Evolutionary conservation across 1,284 basidiomycete species (phyloP).

Genomic region (Tetrapyrgos nigripes): DNA sequence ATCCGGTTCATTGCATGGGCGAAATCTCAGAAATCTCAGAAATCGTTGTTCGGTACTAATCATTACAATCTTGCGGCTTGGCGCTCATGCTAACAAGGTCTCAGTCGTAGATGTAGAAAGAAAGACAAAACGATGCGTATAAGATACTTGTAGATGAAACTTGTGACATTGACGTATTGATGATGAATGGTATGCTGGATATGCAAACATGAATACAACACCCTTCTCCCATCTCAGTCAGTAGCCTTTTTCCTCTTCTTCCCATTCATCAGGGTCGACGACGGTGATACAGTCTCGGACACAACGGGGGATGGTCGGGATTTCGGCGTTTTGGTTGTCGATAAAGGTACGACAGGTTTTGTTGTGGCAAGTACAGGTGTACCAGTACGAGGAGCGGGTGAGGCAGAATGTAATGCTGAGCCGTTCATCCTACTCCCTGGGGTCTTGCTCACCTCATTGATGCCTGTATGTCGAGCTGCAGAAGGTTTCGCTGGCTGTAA

Average conservation of each 20-base stretch:
- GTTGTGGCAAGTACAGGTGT: no score
- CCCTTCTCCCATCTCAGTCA: neutral
- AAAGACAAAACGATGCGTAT: no score
- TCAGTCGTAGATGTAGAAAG: no score
- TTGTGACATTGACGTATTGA: no score
- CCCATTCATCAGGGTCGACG: conserved; percentile 13
- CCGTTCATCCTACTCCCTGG: conserved; percentile 9
- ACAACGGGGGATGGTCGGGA: neutral
- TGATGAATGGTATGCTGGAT: conserved; percentile 18
- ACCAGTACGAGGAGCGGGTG: neutral
- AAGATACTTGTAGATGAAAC: no score
- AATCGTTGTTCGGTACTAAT: no score
- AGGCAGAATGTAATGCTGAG: neutral
- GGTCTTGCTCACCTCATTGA: neutral
- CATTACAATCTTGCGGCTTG: no score
- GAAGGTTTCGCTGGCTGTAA: conserved; percentile 32
- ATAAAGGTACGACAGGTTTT: conserved; percentile 3
- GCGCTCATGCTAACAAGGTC: no score
- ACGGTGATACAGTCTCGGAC: neutral
- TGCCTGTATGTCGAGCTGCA: neutral
- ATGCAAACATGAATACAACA: neutral
- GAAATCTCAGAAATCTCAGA: no score
- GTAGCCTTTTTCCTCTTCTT: conserved; percentile 24
- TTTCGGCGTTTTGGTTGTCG: neutral
- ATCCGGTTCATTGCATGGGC: no score